A percentile compares a stretch with the other conserved stretches of the same genome.
phyloP scores from a whole-genome alignment of 306 rosid species.

The Ceratonia siliqua region DNA sequence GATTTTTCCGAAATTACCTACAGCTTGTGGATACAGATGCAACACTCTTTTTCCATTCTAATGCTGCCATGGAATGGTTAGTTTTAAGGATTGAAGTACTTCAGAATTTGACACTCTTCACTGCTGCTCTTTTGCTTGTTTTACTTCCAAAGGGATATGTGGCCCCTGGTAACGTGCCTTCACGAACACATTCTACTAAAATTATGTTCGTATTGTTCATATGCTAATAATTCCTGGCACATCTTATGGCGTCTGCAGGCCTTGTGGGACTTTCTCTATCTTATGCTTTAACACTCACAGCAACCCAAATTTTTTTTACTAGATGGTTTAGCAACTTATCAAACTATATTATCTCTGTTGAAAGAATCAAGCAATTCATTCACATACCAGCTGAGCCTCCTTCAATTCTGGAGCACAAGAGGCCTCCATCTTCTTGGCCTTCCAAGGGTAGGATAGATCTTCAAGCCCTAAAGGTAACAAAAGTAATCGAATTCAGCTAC shows the following conservation, averaged over 20 bases:
- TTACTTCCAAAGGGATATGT: constrained; percentile 57
- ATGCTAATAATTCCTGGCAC: not conserved
- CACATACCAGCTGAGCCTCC: constrained; percentile 67
- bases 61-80: constrained; percentile 69
- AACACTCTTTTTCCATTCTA: constrained; percentile 59
- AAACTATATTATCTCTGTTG: constrained; percentile 68
- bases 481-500: no score
- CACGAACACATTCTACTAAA: not conserved
- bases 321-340: constrained; percentile 56
- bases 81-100: constrained; percentile 62
- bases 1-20: constrained; percentile 55
- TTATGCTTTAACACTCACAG: constrained; percentile 60
- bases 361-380: constrained; percentile 83
- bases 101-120: constrained; percentile 65
- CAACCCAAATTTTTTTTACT: constrained; percentile 42
- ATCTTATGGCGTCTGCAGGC: constrained; percentile 47
- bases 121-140: constrained; percentile 58
- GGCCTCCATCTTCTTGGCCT: constrained; percentile 81
- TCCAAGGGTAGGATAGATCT: constrained; percentile 69
- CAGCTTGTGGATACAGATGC: constrained; percentile 74
- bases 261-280: constrained; percentile 81
- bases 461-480: constrained; percentile 53
- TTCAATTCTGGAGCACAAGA: constrained; percentile 53
- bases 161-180: constrained; percentile 52
- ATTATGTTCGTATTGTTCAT: not conserved